These are phyloP conservation scores for Chloranthus sessilifolius DNA, from an alignment of 164 flowering plant genomes.

Conservation along the genomic window DNA sequence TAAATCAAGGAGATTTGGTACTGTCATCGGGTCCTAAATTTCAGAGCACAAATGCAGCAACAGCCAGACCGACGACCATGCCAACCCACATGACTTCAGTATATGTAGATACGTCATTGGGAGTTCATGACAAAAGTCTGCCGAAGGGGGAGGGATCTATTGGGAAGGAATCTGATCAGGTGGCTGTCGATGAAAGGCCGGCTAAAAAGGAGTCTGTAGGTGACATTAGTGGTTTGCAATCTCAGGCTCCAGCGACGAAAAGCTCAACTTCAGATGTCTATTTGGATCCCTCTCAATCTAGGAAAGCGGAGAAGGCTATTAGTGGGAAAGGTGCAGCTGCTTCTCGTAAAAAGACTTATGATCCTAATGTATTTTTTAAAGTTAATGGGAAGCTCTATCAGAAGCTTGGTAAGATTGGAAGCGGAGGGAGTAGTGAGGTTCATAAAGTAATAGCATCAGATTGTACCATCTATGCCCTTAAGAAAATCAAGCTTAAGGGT, in stretches of 20 bases:
- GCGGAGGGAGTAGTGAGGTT: constrained; percentile 99
- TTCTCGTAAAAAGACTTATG: constrained; percentile 60
- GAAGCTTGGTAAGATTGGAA: constrained; percentile 96
- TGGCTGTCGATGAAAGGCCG: constrained; percentile 22
- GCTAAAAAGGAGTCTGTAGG: constrained; percentile 23
- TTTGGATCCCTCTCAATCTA: constrained; percentile 40
- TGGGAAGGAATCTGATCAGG: constrained; percentile 20
- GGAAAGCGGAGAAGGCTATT: constrained; percentile 49
- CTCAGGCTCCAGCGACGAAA: constrained; percentile 36
- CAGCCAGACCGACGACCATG: constrained; percentile 20
- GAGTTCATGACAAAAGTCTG: constrained; percentile 18
- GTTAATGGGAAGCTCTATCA: constrained; percentile 96
- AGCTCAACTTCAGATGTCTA: constrained; percentile 32
- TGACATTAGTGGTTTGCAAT: constrained; percentile 29
- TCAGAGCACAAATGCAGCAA: constrained; percentile 21
- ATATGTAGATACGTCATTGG: constrained; percentile 16
- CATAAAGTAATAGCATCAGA: constrained; percentile 92
- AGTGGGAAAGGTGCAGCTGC: constrained; percentile 45
- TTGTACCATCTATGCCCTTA: constrained; percentile 90
- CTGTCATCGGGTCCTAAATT: constrained; percentile 27
- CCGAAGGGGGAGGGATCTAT: constrained; percentile 24
- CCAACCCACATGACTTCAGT: constrained; percentile 33
- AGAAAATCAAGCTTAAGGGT: constrained; percentile 94
- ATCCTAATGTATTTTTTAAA: constrained; percentile 79
- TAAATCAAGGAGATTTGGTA: constrained; percentile 17